Percentiles rank a stretch among this genome's conserved stretches.
Conservation (phyloP, 768 basidiomycete species). For the Podaxis pistillaris region DNA sequence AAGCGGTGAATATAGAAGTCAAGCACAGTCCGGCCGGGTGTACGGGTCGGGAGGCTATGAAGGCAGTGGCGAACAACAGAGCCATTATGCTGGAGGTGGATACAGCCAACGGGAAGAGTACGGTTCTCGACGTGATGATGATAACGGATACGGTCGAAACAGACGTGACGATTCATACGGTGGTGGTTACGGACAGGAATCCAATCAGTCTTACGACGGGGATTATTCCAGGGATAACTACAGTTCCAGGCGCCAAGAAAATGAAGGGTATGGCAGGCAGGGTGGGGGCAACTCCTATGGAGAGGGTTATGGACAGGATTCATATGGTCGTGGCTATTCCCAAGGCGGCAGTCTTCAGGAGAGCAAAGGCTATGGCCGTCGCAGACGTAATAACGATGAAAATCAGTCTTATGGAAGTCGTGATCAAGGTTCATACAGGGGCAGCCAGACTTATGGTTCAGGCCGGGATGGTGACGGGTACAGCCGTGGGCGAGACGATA, state of each 20-base stretch:
- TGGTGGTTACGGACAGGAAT: constrained; percentile 14
- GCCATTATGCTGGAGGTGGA: constrained; percentile 12
- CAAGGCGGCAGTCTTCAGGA: constrained; percentile 2
- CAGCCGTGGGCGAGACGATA: background rate
- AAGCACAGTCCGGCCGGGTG: constrained; percentile 6
- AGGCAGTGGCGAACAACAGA: constrained; percentile 4
- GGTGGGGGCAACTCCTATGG: constrained; percentile 15
- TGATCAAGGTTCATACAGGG: background rate
- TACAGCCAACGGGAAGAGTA: background rate
- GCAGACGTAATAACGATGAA: constrained; percentile 19
- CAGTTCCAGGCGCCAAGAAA: constrained; percentile 17
- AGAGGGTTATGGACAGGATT: constrained; percentile 6
- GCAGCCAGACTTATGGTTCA: background rate
- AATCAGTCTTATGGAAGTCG: constrained; percentile 12
- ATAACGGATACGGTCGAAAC: background rate
- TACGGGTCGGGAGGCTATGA: background rate
- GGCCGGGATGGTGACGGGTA: background rate
- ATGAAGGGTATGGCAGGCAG: constrained; percentile 12
- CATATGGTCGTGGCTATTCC: constrained; percentile 3
- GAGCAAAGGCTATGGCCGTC: constrained; percentile 17
- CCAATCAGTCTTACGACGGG: background rate
- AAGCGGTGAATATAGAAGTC: constrained; percentile 1
- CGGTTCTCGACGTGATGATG: background rate
- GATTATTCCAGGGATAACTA: constrained; percentile 13
- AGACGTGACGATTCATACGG: constrained; percentile 8